Percentiles rank a stretch among this genome's conserved stretches.
Conservation (phyloP, 106 monocot species). For the Vanilla planifolia region DNA sequence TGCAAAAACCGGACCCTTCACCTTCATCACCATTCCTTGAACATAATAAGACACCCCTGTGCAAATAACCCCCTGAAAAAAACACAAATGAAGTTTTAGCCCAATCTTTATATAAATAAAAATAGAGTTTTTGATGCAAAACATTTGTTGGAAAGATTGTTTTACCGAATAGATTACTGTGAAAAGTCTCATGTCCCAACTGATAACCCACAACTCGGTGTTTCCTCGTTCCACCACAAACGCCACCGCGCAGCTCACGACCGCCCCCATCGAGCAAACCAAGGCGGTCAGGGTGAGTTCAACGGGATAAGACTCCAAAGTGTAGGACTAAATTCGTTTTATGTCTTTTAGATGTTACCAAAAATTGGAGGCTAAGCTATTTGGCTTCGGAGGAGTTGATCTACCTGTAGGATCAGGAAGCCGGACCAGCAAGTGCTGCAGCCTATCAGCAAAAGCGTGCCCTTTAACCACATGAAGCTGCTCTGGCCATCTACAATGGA, state of each 20-base stretch:
- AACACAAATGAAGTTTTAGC: too few relatives aligned
- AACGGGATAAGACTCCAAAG: conserved; percentile 52
- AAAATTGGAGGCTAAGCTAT: too few relatives aligned
- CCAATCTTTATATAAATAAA: too few relatives aligned
- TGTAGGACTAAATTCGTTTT: conserved; percentile 49
- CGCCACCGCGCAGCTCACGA: conserved; percentile 25
- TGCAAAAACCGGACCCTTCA: conserved; percentile 4
- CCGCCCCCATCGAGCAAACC: conserved; percentile 59
- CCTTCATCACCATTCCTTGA: conserved; percentile 6
- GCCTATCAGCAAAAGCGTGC: conserved; percentile 31
- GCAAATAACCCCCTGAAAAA: conserved; percentile 8
- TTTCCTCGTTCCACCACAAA: conserved; percentile 28
- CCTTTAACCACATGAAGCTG: conserved; percentile 10
- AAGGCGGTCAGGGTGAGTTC: conserved; percentile 51
- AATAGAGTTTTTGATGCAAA: too few relatives aligned
- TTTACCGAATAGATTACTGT: conserved; percentile 67
- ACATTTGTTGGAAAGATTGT: too few relatives aligned
- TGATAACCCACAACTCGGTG: conserved; percentile 39
- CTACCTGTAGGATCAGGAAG: conserved; percentile 67
- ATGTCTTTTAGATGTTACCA: too few relatives aligned
- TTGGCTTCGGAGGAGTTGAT: too few relatives aligned
- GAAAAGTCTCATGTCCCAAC: conserved; percentile 38
- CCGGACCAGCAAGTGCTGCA: conserved; percentile 45
- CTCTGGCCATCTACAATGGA: not conserved
- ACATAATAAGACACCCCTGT: conserved; percentile 2